Evolutionary conservation across 1,139 yeast genomes (phyloP).

Genomic region (Nakaseomyces glabratus): DNA sequence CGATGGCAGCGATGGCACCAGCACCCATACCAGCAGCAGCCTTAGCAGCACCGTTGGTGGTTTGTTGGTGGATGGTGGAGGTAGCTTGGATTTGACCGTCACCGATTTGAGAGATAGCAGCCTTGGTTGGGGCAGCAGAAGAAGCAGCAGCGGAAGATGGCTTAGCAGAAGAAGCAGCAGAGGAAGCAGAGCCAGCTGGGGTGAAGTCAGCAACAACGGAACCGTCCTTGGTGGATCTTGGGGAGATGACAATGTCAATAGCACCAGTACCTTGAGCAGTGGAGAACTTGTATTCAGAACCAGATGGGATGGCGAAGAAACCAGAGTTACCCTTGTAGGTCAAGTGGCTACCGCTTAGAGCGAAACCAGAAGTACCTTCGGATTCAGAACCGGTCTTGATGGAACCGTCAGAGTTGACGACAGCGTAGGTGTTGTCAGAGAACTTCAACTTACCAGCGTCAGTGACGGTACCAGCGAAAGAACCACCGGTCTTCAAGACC

Average conservation of each 20-base stretch:
- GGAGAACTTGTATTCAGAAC: slow-evolving; percentile 14
- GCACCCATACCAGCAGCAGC: slow-evolving; percentile 16
- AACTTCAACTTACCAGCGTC: slow-evolving; percentile 30
- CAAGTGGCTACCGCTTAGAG: slow-evolving; percentile 24
- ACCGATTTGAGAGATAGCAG: slow-evolving; percentile 8
- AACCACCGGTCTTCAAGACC: slow-evolving; percentile 14
- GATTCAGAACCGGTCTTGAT: slow-evolving; percentile 15
- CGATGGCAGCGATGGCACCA: slow-evolving; percentile 16
- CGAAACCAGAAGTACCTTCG: slow-evolving; percentile 27
- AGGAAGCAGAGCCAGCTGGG: slow-evolving; percentile 10
- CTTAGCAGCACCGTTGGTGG: slow-evolving; percentile 16
- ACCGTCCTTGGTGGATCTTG: slow-evolving; percentile 13
- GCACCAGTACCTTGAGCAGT: slow-evolving; percentile 11
- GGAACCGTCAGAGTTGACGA: slow-evolving; percentile 18
- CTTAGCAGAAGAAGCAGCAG: slow-evolving; percentile 1
- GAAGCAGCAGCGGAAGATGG: slow-evolving; percentile 3
- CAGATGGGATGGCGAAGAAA: slow-evolving; percentile 20
- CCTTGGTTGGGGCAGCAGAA: slow-evolving; percentile 1
- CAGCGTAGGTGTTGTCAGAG: slow-evolving; percentile 25
- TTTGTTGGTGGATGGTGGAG: slow-evolving; percentile 7
- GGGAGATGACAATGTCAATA: slow-evolving; percentile 14
- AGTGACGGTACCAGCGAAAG: slow-evolving; percentile 21
- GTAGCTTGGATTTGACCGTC: slow-evolving; percentile 10
- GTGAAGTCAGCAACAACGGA: slow-evolving; percentile 13
- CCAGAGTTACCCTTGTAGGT: slow-evolving; percentile 20